Base-by-base conservation (phyloP, 169 alveolate species). In the Eimeria maxima region DNA sequence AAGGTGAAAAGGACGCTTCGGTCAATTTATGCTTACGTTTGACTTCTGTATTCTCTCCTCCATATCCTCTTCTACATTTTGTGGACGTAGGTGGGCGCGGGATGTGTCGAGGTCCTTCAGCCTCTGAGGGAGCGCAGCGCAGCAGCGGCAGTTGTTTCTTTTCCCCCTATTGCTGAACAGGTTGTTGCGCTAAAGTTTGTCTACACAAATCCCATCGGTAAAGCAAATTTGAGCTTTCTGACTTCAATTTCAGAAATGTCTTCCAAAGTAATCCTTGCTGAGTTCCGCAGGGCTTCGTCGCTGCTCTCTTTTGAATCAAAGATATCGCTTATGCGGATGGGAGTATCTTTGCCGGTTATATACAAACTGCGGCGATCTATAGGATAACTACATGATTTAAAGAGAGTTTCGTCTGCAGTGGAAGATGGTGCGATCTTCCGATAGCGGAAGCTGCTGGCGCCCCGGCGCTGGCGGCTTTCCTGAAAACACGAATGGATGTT, bases 401-500 rank as follows among this genome's bases (percentile, higher is more conserved):
- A 81, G 29, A 81, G 73, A 45, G 38, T 47, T 45, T 81, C 90
- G 4, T 81, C 90, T 0, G 90, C 71, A 16, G 71, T 24, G 7
- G 90, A 81, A 1, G 69, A 44, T 0, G 90, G 71, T 24, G 90
- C 71, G 11, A 81, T 81, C 69, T 38, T 47, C 71, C 90, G 67
- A 73, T 81, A 81, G 47, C 90, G 90, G 44, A 47, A 81, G 67
- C 71, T 53, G 38, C 63, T 47, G 45, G 71, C 90, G 80, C 80
- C 18, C 53, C 71, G 67, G 53, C 71, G 90, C 90, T 81, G 71
- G 73, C 90, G 67, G 50, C 88, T 76, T 29, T 76, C 88, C 88
- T 76, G 88, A 71, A 45, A 10, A 71, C 53, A 71, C 4, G 63
- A 76, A 42, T 7, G 10, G 29, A 33, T 5, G 24, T 76, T 6